Conservation (phyloP, 2,329 filamentous ascomycete species). For the Atkinsonella hypoxylon region DNA sequence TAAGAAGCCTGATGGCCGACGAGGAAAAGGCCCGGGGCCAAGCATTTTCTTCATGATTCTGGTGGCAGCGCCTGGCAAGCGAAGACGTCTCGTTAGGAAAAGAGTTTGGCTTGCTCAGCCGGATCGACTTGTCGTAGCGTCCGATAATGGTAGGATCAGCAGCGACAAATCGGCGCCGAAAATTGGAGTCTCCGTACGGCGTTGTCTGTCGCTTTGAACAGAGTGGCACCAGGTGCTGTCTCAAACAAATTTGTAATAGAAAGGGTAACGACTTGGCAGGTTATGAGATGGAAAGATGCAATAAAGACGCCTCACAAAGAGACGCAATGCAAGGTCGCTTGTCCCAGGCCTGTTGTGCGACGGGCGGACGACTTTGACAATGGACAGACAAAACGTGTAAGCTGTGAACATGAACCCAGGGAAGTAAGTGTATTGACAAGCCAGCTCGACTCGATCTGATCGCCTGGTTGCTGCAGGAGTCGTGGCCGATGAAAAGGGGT, state of each 20-base stretch:
- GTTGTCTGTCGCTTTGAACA: background rate
- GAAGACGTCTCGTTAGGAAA: background rate
- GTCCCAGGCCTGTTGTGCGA: background rate
- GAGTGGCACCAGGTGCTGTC: background rate
- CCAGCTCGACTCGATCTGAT: background rate
- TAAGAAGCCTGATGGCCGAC: conserved; percentile 26
- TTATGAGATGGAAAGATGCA: no score
- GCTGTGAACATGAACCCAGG: background rate
- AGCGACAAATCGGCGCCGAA: no score
- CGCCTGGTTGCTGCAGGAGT: background rate
- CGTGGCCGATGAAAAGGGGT: background rate
- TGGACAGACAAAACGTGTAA: background rate
- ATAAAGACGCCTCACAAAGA: no score
- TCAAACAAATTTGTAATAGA: no score
- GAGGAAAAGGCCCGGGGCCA: conserved; percentile 5
- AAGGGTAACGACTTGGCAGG: no score
- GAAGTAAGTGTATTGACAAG: background rate
- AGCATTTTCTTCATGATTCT: conserved; percentile 8
- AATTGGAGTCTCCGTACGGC: background rate
- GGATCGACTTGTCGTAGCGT: background rate
- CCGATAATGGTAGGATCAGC: background rate
- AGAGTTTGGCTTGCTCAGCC: background rate
- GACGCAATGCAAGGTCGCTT: background rate
- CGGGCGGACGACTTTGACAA: background rate
- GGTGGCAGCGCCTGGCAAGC: background rate